Evolutionary conservation across 371 early-diverging fungal species (phyloP).

Genomic region (Rhizomucor miehei): DNA sequence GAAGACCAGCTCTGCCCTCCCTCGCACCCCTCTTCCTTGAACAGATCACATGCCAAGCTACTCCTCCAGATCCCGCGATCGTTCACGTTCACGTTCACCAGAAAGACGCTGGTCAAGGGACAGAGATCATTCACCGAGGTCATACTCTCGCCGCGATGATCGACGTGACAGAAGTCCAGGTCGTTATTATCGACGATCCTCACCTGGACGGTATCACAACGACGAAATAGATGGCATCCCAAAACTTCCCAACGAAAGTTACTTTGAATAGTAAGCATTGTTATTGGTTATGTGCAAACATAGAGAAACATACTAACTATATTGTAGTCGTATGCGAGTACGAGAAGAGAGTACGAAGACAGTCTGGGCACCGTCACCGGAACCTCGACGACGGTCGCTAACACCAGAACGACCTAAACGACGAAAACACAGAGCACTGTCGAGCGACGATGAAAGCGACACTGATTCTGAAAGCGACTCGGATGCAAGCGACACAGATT

Average conservation of each 20-base stretch:
- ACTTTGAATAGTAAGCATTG: background rate
- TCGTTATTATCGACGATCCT: background rate
- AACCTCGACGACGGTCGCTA: constrained; percentile 29
- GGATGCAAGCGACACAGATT: constrained; percentile 8
- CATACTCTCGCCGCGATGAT: background rate
- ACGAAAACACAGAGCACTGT: constrained; percentile 7
- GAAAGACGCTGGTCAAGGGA: no score
- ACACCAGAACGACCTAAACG: constrained; percentile 25
- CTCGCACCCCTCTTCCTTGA: no score
- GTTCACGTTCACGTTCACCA: no score
- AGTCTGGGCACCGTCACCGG: constrained; percentile 73
- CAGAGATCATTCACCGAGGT: no score
- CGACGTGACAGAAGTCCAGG: background rate
- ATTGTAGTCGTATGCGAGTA: constrained; percentile 39
- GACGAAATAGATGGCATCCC: background rate
- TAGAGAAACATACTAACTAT: background rate
- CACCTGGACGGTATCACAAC: background rate
- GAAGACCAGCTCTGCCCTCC: no score
- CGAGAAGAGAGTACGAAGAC: constrained; percentile 52
- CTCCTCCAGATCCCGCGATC: no score
- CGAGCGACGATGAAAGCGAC: constrained; percentile 4
- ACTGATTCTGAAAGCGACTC: constrained; percentile 13
- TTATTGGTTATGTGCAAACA: background rate
- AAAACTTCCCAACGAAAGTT: background rate
- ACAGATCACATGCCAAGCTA: no score